Base-by-base conservation (phyloP, 495 filamentous ascomycete genomes). In the Terfezia boudieri region DNA sequence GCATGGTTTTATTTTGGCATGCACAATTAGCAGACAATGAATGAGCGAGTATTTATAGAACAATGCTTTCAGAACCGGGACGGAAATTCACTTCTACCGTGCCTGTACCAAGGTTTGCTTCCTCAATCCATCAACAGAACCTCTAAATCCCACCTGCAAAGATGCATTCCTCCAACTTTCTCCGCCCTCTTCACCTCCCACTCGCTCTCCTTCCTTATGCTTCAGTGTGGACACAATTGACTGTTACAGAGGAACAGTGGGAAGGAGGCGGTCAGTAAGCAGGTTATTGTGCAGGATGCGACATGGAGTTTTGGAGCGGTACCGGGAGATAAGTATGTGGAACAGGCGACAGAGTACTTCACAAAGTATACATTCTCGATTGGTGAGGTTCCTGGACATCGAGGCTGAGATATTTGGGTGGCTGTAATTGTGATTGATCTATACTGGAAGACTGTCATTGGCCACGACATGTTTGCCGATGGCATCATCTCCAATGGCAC, bases 341-440 rank as follows among this genome's bases (percentile, higher is more conserved):
- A 65, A 6, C 67, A 75, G 49, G 71, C 73, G 48, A 69, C 73
- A 0, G 70, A 76, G 52, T 79, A 76, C 56, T 78, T 77, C 51
- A 77, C 74, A 16, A 79, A 79, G 55, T 78, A 79, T 55, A 71
- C 73, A 0, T 78, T 78, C 51, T 62, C 68, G 0, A 71, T 71
- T 41, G 61, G 60, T 59, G 43, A 23, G 56, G 51, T 22, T 0
- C 41, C 16, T 7, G 17, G 32, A 17, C 32, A 12, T 10, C n/a
- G n/a, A n/a, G n/a, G n/a, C n/a, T n/a, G n/a, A n/a, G n/a, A n/a
- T n/a, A n/a, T n/a, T n/a, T n/a, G n/a, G n/a, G n/a, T n/a, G n/a
- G n/a, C 5, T 2, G 2, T 26, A 26, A 26, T 26, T 26, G 26
- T 26, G 26, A 26, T 35, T 49, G 12, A 17, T 37, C 50, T 0